Conservation (phyloP, 1,139 yeast species). For the Eremothecium coryli region DNA sequence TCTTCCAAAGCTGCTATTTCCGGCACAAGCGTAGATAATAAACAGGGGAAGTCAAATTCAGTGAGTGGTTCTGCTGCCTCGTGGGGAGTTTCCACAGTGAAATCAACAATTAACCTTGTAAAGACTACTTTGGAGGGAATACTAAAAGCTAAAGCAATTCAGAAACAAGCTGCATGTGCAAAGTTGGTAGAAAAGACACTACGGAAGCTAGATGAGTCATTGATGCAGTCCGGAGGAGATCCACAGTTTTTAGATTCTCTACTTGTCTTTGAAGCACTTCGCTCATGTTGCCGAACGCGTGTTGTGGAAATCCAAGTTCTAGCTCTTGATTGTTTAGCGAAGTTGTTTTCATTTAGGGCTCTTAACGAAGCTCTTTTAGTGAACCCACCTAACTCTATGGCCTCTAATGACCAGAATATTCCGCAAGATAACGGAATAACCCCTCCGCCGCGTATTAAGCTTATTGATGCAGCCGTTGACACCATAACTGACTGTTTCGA, state of each 20-base stretch:
- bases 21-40: too few relatives aligned
- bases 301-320: constrained; percentile 44
- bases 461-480: constrained; percentile 79
- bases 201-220: constrained; percentile 18
- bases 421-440: constrained; percentile 35
- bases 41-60: too few relatives aligned
- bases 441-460: constrained; percentile 45
- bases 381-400: constrained; percentile 34
- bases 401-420: constrained; percentile 27
- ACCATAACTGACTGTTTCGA: constrained; percentile 80
- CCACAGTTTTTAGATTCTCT: constrained; percentile 36
- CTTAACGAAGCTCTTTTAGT: constrained; percentile 43
- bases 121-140: constrained; percentile 25
- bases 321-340: constrained; percentile 59
- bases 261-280: constrained; percentile 51
- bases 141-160: constrained; percentile 25
- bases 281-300: constrained; percentile 48
- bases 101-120: constrained; percentile 24
- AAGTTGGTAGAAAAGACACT: constrained; percentile 25
- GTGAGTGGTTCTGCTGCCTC: too few relatives aligned
- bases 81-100: constrained; percentile 21
- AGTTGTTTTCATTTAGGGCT: constrained; percentile 54
- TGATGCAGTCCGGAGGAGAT: constrained; percentile 14
- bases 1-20: too few relatives aligned
- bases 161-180: constrained; percentile 22